phyloP scores from a whole-genome alignment of 1,284 basidiomycete species.

The Melanopsichium pennsylvanicum region DNA sequence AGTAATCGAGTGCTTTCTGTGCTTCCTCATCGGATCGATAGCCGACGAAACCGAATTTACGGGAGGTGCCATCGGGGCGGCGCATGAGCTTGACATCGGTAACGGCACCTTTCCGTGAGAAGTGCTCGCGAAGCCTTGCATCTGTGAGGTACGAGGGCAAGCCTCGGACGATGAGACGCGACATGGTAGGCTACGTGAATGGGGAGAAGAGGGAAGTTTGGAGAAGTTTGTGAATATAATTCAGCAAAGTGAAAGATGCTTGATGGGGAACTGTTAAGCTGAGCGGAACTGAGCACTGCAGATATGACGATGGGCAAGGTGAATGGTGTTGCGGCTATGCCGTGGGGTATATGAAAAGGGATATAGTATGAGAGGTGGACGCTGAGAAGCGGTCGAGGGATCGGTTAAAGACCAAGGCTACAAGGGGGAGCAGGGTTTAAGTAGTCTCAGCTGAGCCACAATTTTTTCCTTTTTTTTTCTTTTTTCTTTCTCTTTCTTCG shows the following conservation, averaged over 20 bases:
- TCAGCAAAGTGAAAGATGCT: background rate
- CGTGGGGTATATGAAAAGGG: constrained; percentile 23
- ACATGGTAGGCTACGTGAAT: constrained; percentile 67
- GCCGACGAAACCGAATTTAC: constrained; percentile 91
- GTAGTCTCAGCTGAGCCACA: background rate
- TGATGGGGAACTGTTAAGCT: background rate
- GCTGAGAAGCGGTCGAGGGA: constrained; percentile 26
- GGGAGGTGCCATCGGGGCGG: constrained; percentile 79
- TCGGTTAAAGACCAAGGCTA: background rate
- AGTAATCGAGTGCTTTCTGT: constrained; percentile 79
- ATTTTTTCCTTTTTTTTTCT: constrained; percentile 5
- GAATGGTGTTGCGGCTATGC: background rate
- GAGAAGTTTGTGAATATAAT: background rate
- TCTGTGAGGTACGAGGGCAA: constrained; percentile 79
- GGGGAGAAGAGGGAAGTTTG: background rate
- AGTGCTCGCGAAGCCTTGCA: constrained; percentile 75
- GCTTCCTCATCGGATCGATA: constrained; percentile 85
- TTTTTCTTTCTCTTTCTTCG: background rate
- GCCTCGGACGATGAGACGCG: constrained; percentile 89
- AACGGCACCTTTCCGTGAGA: constrained; percentile 70
- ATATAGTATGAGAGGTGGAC: constrained; percentile 18
- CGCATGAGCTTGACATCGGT: constrained; percentile 87
- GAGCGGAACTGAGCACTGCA: constrained; percentile 4
- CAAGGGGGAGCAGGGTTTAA: background rate
- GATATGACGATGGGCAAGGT: background rate